Percentiles rank a stretch among this genome's conserved stretches.
Conservation (phyloP, 176 grass and related monocot genomes). For the Carex myosuroides region DNA sequence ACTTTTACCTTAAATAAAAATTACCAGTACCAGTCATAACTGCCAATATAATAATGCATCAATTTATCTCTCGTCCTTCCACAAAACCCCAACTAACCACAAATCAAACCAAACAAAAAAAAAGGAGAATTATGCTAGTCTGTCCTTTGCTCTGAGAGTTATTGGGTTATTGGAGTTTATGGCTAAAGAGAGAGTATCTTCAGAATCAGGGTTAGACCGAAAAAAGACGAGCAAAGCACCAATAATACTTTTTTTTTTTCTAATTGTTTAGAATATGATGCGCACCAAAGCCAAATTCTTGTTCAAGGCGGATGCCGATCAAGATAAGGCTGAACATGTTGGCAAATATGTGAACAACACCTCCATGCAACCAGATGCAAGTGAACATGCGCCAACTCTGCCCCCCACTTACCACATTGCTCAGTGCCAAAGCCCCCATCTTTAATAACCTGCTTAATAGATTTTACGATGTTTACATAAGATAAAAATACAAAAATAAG, state of each 20-base stretch:
- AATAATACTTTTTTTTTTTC: not conserved
- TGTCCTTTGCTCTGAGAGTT: not conserved
- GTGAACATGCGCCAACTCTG: constrained; percentile 83
- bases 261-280: not conserved
- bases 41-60: not conserved
- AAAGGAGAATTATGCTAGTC: not conserved
- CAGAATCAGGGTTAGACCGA: not conserved
- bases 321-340: constrained; percentile 88
- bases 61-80: not conserved
- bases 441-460: constrained; percentile 41
- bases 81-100: not conserved
- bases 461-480: not conserved
- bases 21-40: not conserved
- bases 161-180: not conserved
- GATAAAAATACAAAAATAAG: not conserved
- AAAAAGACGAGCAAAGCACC: not conserved
- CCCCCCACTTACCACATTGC: constrained; percentile 53
- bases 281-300: constrained; percentile 95
- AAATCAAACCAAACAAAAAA: not conserved
- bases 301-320: constrained; percentile 82
- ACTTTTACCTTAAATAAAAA: not conserved
- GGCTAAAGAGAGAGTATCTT: not conserved
- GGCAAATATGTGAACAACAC: constrained; percentile 75
- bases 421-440: constrained; percentile 72
- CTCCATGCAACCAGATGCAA: constrained; percentile 97